Conservation (phyloP, 208 protist genomes). For the Phytomonas sp. region DNA sequence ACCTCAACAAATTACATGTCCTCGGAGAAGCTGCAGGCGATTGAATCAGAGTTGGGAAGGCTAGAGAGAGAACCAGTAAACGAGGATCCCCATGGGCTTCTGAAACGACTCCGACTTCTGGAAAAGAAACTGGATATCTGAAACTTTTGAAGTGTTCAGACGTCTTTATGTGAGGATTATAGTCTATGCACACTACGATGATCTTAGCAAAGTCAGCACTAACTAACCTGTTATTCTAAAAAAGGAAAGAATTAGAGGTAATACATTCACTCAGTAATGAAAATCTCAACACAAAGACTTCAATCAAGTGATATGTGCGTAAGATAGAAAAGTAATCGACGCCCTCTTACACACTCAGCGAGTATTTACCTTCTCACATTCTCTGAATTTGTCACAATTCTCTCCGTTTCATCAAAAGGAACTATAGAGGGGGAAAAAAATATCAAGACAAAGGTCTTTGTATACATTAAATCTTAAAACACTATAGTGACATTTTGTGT, state of each 20-base stretch:
- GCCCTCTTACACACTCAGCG: not conserved
- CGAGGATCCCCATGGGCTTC: slow-evolving; percentile 17
- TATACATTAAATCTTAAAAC: too few species aligned
- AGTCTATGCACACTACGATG: not conserved
- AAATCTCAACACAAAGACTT: not conserved
- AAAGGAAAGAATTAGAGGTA: not conserved
- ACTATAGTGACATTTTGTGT: too few species aligned
- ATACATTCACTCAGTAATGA: not conserved
- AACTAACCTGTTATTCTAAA: not conserved
- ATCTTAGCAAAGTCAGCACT: not conserved
- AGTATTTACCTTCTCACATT: not conserved
- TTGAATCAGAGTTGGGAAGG: slow-evolving; percentile 12
- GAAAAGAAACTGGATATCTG: slow-evolving; percentile 14
- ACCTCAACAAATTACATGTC: not conserved
- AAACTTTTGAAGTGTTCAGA: not conserved
- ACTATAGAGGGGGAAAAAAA: too few species aligned
- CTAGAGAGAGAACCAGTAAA: slow-evolving; percentile 14
- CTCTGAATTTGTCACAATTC: not conserved
- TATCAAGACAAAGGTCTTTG: too few species aligned
- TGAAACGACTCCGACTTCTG: slow-evolving; percentile 16
- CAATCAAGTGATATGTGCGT: not conserved
- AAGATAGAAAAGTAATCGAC: not conserved
- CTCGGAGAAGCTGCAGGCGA: slow-evolving; percentile 7
- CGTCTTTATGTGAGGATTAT: not conserved
- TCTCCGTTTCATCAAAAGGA: too few species aligned